These are phyloP conservation scores for Blastobotrys malaysiensis DNA, from an alignment of 1,139 yeast genomes.

Conservation along the genomic window DNA sequence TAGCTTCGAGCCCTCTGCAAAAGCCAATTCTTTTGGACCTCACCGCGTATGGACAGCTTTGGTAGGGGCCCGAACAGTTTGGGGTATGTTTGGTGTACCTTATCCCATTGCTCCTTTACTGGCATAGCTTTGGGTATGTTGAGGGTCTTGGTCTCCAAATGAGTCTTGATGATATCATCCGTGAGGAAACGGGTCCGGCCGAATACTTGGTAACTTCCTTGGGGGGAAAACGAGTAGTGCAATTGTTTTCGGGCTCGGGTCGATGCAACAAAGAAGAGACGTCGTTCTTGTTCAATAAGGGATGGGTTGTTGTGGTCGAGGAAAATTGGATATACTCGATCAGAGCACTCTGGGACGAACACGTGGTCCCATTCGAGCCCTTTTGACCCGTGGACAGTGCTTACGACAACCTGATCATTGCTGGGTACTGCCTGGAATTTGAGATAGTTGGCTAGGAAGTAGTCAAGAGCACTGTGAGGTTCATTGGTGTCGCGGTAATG, in stretches of 20 bases:
- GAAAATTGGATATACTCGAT: conserved; percentile 48
- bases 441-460: conserved; percentile 10
- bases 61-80: neutral
- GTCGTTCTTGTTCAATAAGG: conserved; percentile 57
- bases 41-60: neutral
- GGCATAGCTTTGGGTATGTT: neutral
- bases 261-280: conserved; percentile 77
- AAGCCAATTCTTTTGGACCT: neutral
- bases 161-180: neutral
- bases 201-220: neutral
- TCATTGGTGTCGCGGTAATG: neutral
- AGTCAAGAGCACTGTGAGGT: conserved; percentile 6
- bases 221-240: neutral
- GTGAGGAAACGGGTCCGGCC: neutral
- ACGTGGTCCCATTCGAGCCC: conserved; percentile 91
- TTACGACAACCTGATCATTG: conserved; percentile 35
- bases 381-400: conserved; percentile 85
- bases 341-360: conserved; percentile 65
- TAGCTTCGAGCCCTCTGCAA: neutral
- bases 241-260: conserved; percentile 59
- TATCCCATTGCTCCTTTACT: neutral
- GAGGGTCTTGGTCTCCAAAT: neutral
- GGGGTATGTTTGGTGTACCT: neutral
- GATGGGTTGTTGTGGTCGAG: conserved; percentile 8
- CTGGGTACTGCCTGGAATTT: conserved; percentile 12